These are phyloP conservation scores for Prasinococcaceae sp. DNA, from an alignment of 139 green algal species.

Conservation along the genomic window DNA sequence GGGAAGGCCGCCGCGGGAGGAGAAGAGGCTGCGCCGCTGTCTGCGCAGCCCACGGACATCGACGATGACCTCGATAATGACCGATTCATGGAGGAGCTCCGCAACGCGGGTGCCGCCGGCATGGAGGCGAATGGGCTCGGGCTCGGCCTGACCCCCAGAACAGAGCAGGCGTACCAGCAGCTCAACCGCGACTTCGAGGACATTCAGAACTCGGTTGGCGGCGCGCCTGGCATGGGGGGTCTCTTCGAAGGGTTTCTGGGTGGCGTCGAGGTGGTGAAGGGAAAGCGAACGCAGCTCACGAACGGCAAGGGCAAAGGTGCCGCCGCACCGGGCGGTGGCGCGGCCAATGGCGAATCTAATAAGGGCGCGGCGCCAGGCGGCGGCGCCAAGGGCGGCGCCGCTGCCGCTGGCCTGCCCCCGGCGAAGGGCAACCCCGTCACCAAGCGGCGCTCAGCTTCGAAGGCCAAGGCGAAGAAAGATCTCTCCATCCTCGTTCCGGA, in stretches of 20 bases:
- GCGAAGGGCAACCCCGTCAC: too few species aligned
- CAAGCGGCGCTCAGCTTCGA: not conserved
- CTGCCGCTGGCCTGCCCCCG: not conserved
- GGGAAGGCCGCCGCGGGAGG: too few species aligned
- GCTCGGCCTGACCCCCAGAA: constrained; percentile 22
- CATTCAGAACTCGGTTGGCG: not conserved
- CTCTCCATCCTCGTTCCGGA: not conserved
- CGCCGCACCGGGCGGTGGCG: not conserved
- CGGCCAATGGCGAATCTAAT: not conserved
- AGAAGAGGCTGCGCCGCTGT: not conserved
- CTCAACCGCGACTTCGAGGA: constrained; percentile 33
- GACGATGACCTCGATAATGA: constrained; percentile 16
- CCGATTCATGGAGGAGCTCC: not conserved
- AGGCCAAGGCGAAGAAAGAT: not conserved
- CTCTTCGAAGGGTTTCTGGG: too few species aligned
- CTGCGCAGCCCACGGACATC: not conserved
- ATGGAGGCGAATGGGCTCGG: not conserved
- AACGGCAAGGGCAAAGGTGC: not conserved
- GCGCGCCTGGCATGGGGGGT: not conserved
- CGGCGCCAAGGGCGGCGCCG: not conserved
- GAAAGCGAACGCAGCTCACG: not conserved
- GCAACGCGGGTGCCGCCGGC: not conserved
- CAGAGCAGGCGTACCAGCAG: constrained; percentile 27
- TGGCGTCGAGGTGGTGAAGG: too few species aligned
- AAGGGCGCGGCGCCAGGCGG: not conserved